Conservation (phyloP, 139 green algal genomes). For the Chlamydomonas applanata region DNA sequence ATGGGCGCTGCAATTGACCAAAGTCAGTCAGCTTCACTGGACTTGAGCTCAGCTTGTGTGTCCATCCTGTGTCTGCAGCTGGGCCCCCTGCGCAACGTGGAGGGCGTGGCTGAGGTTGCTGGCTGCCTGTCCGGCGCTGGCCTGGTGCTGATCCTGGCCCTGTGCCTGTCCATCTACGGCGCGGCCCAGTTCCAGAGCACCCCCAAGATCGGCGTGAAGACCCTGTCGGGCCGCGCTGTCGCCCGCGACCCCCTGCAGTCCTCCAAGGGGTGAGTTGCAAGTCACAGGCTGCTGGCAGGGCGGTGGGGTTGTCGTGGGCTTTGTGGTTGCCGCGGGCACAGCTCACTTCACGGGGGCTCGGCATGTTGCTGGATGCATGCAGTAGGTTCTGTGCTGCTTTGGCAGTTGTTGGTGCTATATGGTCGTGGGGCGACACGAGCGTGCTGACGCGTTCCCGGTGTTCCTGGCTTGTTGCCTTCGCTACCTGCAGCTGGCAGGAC, state of each 20-base stretch:
- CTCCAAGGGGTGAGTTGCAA: conserved; percentile 56
- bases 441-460: too few relatives aligned
- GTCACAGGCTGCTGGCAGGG: too few relatives aligned
- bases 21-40: background rate
- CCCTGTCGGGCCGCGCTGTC: conserved; percentile 83
- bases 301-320: too few relatives aligned
- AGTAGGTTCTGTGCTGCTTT: too few relatives aligned
- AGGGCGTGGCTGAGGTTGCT: conserved; percentile 76
- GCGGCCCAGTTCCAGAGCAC: conserved; percentile 83
- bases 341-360: too few relatives aligned
- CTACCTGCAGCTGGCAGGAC: conserved; percentile 73
- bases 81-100: conserved; percentile 82
- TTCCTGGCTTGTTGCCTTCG: too few relatives aligned
- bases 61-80: conserved; percentile 51
- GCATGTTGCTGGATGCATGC: too few relatives aligned
- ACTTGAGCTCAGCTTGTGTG: background rate
- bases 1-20: background rate
- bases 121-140: conserved; percentile 85
- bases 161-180: conserved; percentile 92
- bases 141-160: conserved; percentile 90
- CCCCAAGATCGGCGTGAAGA: conserved; percentile 83
- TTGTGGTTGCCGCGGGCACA: too few relatives aligned
- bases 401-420: too few relatives aligned
- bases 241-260: conserved; percentile 76
- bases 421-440: too few relatives aligned